These are phyloP conservation scores for Lodderomyces parapsilosis DNA, from an alignment of 1,139 yeast genomes.

Conservation along the genomic window DNA sequence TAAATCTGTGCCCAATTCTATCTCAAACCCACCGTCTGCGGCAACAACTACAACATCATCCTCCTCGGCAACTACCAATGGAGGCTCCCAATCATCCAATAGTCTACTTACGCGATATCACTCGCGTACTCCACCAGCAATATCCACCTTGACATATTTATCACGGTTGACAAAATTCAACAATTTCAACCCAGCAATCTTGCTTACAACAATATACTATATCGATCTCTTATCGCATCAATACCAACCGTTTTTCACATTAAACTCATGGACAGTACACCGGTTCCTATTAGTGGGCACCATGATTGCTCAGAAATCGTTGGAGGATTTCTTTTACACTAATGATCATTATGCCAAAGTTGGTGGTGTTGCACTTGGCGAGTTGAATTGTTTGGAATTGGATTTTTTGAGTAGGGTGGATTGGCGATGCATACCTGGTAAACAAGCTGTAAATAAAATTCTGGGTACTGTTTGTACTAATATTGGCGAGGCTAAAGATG, in stretches of 20 bases:
- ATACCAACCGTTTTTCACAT: slow-evolving; percentile 72
- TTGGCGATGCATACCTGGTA: slow-evolving; percentile 55
- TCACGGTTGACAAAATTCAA: slow-evolving; percentile 80
- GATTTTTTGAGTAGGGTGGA: slow-evolving; percentile 82
- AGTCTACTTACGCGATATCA: slow-evolving; percentile 77
- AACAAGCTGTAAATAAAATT: slow-evolving; percentile 16
- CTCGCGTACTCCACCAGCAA: slow-evolving; percentile 87
- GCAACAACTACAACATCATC: slow-evolving; percentile 13
- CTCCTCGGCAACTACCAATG: slow-evolving; percentile 6
- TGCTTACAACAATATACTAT: slow-evolving; percentile 79
- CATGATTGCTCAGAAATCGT: slow-evolving; percentile 85
- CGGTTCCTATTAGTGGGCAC: slow-evolving; percentile 88
- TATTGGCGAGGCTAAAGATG: slow-evolving; percentile 37
- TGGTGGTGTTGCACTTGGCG: slow-evolving; percentile 88
- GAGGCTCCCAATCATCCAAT: slow-evolving; percentile 11
- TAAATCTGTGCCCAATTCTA: slow-evolving; percentile 38
- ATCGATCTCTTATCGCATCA: slow-evolving; percentile 81
- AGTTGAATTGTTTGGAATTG: slow-evolving; percentile 81
- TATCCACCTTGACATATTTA: slow-evolving; percentile 76
- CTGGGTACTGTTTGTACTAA: not conserved
- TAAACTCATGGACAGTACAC: slow-evolving; percentile 91
- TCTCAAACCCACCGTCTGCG: slow-evolving; percentile 24
- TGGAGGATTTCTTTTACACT: slow-evolving; percentile 93
- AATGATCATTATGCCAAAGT: slow-evolving; percentile 93
- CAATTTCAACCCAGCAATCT: slow-evolving; percentile 76